Evolutionary conservation across 1,284 basidiomycete genomes (phyloP), one percentile per base, ranked within the genome.

Genomic region (Malassezia slooffiae): DNA sequence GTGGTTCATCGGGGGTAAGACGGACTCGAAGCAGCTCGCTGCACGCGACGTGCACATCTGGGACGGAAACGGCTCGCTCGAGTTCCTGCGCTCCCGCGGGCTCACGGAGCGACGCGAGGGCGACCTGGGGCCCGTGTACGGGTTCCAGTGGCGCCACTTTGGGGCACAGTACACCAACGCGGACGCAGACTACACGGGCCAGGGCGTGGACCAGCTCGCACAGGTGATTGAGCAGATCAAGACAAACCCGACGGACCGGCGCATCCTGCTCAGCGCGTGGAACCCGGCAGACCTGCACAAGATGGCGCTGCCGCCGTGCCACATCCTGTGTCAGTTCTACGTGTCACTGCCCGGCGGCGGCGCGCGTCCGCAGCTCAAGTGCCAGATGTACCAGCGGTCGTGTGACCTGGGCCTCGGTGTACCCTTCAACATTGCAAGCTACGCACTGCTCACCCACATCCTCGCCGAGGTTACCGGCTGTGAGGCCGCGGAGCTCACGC

Each of bases 251-350:
- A 95, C 85, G 1, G 91, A 97, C 72, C 76, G 93, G 15, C 75
- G 93, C n/a, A 97, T 97, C 57, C 83, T 97, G 41, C 72, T 97
- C 44, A 86, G 81, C 60, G 91, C 93, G 17, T 97, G 91, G 91
- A 97, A 97, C 64, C 91, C 91, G 1, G 19, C 43, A 90, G 91
- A 93, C 71, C 82, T 97, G 22, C 77, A 79, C 0, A 75, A 79
- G 34, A 97, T 97, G 91, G 93, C 93, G 0, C 79, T 97, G 0
- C 93, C 91, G 0, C 91, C 91, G 0, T 97, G 91, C 71, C 93
- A 97, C 73, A 84, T 96, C 79, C 82, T 97, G 70, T 93, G 88
- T 73, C 91, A 97, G 68, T 97, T 97, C 77, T 96, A 87, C 74
- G 91, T 97, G 27, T 83, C 86, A 58, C 79, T 90, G 23, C 81